Percentiles rank a stretch among this genome's conserved stretches.
Evolutionary conservation across 169 alveolate genomes (phyloP).

Genomic region (Sarcocystis neurona): DNA sequence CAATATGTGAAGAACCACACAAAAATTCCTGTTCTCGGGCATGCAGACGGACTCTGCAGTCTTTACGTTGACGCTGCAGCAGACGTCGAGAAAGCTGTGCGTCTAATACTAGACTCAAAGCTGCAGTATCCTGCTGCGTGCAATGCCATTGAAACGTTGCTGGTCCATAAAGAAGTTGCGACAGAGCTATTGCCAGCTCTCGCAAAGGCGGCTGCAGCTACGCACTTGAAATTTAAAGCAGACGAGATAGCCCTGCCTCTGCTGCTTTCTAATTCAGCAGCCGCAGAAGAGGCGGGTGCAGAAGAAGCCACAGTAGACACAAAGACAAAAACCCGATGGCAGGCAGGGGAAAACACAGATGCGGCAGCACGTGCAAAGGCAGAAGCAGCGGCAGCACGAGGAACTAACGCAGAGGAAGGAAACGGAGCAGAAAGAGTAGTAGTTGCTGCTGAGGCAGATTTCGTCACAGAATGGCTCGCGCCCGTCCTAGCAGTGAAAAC

Average conservation of each 20-base stretch:
- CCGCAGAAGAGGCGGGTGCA: constrained; percentile 3
- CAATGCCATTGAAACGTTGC: constrained; percentile 74
- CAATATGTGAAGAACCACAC: constrained; percentile 68
- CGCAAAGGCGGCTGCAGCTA: constrained; percentile 35
- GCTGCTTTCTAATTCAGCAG: background rate
- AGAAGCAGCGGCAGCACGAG: too few relatives aligned
- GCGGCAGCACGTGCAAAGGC: constrained; percentile 14
- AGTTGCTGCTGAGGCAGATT: constrained; percentile 49
- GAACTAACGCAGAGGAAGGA: background rate
- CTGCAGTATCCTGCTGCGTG: constrained; percentile 77
- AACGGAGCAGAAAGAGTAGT: background rate
- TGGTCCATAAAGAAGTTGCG: constrained; percentile 67
- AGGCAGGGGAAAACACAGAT: background rate
- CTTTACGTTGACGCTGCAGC: constrained; percentile 70
- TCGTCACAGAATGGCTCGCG: constrained; percentile 71
- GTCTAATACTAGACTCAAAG: constrained; percentile 71
- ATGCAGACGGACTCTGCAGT: constrained; percentile 74
- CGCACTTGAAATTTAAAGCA: constrained; percentile 42
- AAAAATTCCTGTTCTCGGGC: constrained; percentile 73
- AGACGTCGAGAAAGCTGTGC: constrained; percentile 65
- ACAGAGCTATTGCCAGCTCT: constrained; percentile 58
- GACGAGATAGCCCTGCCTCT: background rate
- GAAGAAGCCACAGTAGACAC: too few relatives aligned
- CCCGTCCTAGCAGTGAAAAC: constrained; percentile 63
- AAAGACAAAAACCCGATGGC: too few relatives aligned